phyloP scores from a whole-genome alignment of 169 alveolate genomes.

The Eimeria sp. region DNA sequence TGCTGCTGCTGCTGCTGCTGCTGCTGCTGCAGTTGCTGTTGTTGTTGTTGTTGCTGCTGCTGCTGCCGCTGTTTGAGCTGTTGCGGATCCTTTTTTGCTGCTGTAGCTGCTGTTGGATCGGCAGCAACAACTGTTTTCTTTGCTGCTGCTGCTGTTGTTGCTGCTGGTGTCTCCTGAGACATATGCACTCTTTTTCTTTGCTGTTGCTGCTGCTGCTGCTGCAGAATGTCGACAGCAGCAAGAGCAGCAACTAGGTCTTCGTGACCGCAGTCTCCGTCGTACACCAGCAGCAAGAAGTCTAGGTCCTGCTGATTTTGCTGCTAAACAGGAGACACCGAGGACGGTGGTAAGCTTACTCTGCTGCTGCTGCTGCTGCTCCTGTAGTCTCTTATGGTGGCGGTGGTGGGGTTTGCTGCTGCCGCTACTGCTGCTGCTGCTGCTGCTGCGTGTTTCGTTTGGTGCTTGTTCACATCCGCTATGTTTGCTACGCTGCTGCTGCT shows the following conservation, averaged over 20 bases:
- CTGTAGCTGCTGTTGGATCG: background rate
- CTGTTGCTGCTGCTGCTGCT: slow-evolving; percentile 3
- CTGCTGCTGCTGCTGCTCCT: background rate
- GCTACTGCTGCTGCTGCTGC: slow-evolving; percentile 26
- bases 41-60: too few relatives aligned
- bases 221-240: slow-evolving; percentile 78
- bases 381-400: background rate
- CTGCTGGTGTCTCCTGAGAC: background rate
- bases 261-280: slow-evolving; percentile 61
- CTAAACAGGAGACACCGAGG: background rate
- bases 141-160: background rate
- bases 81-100: background rate
- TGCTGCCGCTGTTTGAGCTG: background rate
- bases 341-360: background rate
- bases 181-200: too few relatives aligned
- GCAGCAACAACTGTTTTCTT: too few relatives aligned
- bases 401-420: background rate
- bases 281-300: background rate
- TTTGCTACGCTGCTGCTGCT: background rate
- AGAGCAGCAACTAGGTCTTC: slow-evolving; percentile 70
- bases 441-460: background rate
- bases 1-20: background rate
- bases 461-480: background rate
- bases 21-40: background rate
- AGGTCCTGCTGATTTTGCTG: background rate